Base-by-base conservation (phyloP, 129 eudicot species). In the Rutidosis leptorrhynchoides region DNA sequence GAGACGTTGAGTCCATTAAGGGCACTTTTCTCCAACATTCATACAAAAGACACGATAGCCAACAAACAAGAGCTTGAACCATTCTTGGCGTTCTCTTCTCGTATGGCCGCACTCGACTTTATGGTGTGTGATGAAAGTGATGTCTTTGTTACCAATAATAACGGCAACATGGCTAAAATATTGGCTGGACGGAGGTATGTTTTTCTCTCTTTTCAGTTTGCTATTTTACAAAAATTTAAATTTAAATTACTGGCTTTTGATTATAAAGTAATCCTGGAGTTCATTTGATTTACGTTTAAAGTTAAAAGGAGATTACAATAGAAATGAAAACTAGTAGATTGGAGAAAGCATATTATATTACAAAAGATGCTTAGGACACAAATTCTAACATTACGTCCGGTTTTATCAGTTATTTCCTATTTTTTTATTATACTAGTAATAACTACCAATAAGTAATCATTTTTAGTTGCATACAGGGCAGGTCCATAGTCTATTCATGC, bases 161-260 rank as follows among this genome's bases (percentile, higher is more conserved):
- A 89, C 28, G 96, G 96, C 17, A 89, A 89, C 70, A 89, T 89
- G 96, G 96, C 96, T 60, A 89, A 83, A 78, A 89, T 89, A 42
- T 73, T 89, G 64, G 94, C 96, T 0, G 96, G 96, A 51, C 74
- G 94, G 64, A 89, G 96, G 96, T 89, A 66, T 17, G 46, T 33
- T 20, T n/a, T 46, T 46, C 70, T 69, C 51, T 55, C 52, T 25
- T 52, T 23, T 3, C 14, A 10, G 59, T 70, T 43, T 43, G 19
- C n/a, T n/a, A 6, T 42, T 68, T 22, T 15, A 33, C 3, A 15
- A 11, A 10, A 37, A 2, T 37, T 37, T 11, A 14, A 10, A 11
- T 11, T 15, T 37, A 37, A 37, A 37, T 37, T 37, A 37, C 45
- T 11, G 16, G 45, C 45, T 37, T 37, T 10, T 37, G 30, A 54